Evolutionary conservation across 2,329 filamentous ascomycete species (phyloP).

Genomic region (Hymenoscyphus infarciens): DNA sequence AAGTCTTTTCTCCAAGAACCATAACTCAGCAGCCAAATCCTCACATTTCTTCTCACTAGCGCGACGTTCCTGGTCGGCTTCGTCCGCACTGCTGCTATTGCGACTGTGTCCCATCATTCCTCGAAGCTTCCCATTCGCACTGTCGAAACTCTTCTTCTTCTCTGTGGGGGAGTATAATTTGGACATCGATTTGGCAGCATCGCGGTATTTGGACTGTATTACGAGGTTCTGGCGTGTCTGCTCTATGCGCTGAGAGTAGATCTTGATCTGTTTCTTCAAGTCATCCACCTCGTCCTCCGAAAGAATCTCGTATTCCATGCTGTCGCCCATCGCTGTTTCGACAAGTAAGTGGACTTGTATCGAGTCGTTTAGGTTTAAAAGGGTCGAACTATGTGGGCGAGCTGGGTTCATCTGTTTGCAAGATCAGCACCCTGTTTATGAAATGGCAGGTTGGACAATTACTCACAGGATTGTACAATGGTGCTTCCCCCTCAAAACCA

Average conservation of each 20-base stretch:
- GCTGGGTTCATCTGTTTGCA: slow-evolving; percentile 45
- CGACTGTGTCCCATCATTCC: slow-evolving; percentile 44
- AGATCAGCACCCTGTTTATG: neutral
- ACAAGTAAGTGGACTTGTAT: slow-evolving; percentile 89
- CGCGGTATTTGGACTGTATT: slow-evolving; percentile 89
- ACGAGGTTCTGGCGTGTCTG: slow-evolving; percentile 77
- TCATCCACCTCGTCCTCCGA: slow-evolving; percentile 89
- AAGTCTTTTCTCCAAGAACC: slow-evolving; percentile 71
- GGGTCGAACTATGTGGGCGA: slow-evolving; percentile 51
- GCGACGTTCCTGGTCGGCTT: slow-evolving; percentile 71
- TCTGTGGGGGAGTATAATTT: slow-evolving; percentile 70
- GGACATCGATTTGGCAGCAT: slow-evolving; percentile 84
- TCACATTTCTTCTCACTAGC: slow-evolving; percentile 79
- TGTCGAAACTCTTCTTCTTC: slow-evolving; percentile 47
- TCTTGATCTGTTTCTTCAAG: slow-evolving; percentile 80
- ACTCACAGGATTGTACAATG: slow-evolving; percentile 55
- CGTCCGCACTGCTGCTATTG: slow-evolving; percentile 41
- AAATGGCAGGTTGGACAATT: neutral
- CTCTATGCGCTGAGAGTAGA: slow-evolving; percentile 73
- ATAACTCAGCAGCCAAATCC: slow-evolving; percentile 76
- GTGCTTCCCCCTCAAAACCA: slow-evolving; percentile 51
- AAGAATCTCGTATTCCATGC: slow-evolving; percentile 77
- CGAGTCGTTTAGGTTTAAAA: slow-evolving; percentile 62
- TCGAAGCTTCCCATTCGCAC: slow-evolving; percentile 41
- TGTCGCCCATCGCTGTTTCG: slow-evolving; percentile 89